phyloP scores from a whole-genome alignment of 164 flowering plant species.

The Chimonanthus praecox region DNA sequence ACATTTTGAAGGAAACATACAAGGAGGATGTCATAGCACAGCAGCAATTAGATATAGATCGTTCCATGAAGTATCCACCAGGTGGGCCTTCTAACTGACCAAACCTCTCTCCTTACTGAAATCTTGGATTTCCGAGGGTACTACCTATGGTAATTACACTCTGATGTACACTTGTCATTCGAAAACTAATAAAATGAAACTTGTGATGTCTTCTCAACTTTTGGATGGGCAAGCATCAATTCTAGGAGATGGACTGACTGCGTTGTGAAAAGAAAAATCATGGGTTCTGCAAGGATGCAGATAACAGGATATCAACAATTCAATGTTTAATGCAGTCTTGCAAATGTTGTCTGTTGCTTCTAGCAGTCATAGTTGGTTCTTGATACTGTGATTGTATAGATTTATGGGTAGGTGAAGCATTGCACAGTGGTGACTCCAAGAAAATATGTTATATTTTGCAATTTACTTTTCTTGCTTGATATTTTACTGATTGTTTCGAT shows the following conservation, averaged over 20 bases:
- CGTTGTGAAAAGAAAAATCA: not conserved
- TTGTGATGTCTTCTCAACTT: not conserved
- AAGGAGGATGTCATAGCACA: constrained; percentile 23
- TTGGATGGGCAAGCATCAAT: constrained; percentile 3
- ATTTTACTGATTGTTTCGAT: not conserved
- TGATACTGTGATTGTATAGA: not conserved
- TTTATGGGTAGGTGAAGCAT: not conserved
- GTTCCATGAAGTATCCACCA: constrained; percentile 22
- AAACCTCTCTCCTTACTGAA: not conserved
- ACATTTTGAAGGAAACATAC: constrained; percentile 30
- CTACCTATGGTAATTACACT: not conserved
- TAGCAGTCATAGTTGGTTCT: not conserved
- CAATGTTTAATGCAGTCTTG: not conserved
- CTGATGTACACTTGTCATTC: not conserved
- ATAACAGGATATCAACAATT: not conserved
- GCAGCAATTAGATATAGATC: constrained; percentile 20
- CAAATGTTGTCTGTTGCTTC: not conserved
- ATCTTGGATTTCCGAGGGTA: not conserved
- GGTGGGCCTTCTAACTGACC: constrained; percentile 24
- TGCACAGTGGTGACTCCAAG: not conserved
- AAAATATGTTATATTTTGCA: not conserved
- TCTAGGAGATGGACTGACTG: not conserved
- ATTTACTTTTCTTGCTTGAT: not conserved
- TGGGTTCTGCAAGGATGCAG: not conserved
- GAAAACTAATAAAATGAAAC: constrained; percentile 3